phyloP scores from a whole-genome alignment of 2,329 filamentous ascomycete species.

The Dactylellina haptotyla region DNA sequence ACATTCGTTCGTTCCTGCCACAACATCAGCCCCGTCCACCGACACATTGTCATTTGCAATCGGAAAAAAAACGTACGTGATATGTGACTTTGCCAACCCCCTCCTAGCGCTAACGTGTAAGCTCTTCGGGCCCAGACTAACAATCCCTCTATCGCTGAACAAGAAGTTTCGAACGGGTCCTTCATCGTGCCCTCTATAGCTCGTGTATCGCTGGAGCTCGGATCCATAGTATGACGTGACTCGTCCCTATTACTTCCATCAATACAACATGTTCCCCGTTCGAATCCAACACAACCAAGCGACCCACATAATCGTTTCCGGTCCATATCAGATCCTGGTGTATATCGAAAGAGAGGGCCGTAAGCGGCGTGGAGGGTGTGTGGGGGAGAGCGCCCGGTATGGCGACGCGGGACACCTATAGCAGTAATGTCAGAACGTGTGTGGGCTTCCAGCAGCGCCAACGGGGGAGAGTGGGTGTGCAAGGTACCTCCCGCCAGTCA shows the following conservation, averaged over 20 bases:
- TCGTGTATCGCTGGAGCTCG: slow-evolving; percentile 88
- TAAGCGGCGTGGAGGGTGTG: slow-evolving; percentile 75
- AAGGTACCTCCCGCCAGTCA: slow-evolving; percentile 74
- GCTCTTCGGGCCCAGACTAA: slow-evolving; percentile 83
- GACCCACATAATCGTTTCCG: slow-evolving; percentile 82
- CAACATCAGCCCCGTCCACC: not conserved
- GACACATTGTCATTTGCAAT: slow-evolving; percentile 1
- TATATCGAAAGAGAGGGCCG: slow-evolving; percentile 87
- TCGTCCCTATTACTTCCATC: slow-evolving; percentile 72
- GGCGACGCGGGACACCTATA: slow-evolving; percentile 79
- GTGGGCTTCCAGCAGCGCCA: no score
- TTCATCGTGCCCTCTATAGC: slow-evolving; percentile 78
- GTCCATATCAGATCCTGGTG: slow-evolving; percentile 91
- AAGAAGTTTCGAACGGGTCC: slow-evolving; percentile 90
- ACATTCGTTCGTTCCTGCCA: slow-evolving; percentile 70
- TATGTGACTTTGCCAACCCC: slow-evolving; percentile 87
- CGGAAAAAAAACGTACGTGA: slow-evolving; percentile 67
- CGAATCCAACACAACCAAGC: not conserved
- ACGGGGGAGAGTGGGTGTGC: slow-evolving; percentile 13
- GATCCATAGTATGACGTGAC: slow-evolving; percentile 87
- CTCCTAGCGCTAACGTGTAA: slow-evolving; percentile 88
- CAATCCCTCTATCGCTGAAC: slow-evolving; percentile 88
- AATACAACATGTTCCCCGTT: not conserved
- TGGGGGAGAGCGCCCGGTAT: slow-evolving; percentile 80
- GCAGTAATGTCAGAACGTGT: slow-evolving; percentile 17